Percentiles rank a stretch among this genome's conserved stretches.
These are phyloP conservation scores for Russula earlei DNA, from an alignment of 768 basidiomycete genomes.

Conservation along the genomic window DNA sequence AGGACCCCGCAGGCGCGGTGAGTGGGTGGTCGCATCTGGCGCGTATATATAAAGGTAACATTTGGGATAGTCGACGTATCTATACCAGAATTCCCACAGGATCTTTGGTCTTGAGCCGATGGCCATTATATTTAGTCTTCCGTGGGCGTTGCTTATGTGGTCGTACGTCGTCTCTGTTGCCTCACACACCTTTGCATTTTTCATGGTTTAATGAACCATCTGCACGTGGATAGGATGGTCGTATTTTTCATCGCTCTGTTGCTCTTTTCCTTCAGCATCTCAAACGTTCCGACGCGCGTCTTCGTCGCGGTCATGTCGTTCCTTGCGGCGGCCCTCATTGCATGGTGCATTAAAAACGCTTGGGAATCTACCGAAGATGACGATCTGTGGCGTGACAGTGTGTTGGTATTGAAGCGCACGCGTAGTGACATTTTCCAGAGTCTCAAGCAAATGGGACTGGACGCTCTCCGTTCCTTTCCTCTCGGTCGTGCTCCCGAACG, in stretches of 20 bases:
- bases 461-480: neutral
- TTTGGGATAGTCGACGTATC: neutral
- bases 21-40: neutral
- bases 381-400: neutral
- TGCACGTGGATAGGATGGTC: too few species aligned
- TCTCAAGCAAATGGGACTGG: neutral
- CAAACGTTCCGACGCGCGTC: too few species aligned
- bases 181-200: neutral
- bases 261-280: too few species aligned
- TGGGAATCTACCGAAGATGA: neutral
- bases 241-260: too few species aligned
- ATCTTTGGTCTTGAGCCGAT: slow-evolving; percentile 9
- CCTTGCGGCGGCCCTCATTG: neutral
- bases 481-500: too few species aligned
- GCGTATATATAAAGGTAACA: neutral
- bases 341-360: neutral
- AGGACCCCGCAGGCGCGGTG: slow-evolving; percentile 7
- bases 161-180: slow-evolving; percentile 1
- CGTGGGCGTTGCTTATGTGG: slow-evolving; percentile 11
- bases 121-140: slow-evolving; percentile 10
- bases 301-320: neutral
- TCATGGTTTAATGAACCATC: neutral
- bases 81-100: neutral
- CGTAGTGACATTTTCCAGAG: neutral
- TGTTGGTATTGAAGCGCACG: neutral